phyloP scores from a whole-genome alignment of 1,284 basidiomycete species.

The Ceratobasidium sp. region DNA sequence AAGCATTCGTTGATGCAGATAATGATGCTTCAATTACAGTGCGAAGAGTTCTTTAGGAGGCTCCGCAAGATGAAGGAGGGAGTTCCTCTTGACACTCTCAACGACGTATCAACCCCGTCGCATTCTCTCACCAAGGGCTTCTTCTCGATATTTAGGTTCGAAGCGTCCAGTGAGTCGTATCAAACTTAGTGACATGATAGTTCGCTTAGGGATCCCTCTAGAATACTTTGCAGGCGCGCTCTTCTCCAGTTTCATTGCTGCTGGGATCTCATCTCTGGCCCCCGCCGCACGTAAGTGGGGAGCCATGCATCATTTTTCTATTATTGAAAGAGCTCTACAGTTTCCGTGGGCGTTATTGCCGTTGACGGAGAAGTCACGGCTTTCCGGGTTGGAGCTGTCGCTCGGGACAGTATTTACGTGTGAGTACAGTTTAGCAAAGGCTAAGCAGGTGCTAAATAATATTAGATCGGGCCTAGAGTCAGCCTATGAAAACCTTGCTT shows the following conservation, averaged over 20 bases:
- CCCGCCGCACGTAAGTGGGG: constrained; percentile 27
- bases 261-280: constrained; percentile 9
- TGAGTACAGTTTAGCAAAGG: not conserved
- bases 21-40: not conserved
- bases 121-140: not conserved
- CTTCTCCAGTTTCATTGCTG: constrained; percentile 8
- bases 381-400: constrained; percentile 26
- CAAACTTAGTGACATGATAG: not conserved
- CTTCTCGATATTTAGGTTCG: not conserved
- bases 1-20: not conserved
- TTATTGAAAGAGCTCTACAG: not conserved
- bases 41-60: constrained; percentile 32
- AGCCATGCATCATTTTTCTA: not conserved
- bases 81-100: constrained; percentile 16
- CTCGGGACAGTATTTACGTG: not conserved
- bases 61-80: not conserved
- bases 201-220: not conserved
- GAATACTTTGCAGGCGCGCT: constrained; percentile 27
- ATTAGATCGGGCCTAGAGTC: not conserved
- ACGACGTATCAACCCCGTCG: constrained; percentile 34
- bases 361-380: constrained; percentile 19
- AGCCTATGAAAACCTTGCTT: not conserved
- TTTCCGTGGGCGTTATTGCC: constrained; percentile 24
- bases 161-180: constrained; percentile 15
- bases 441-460: not conserved